phyloP scores from a whole-genome alignment of 306 rosid species.

The Comarum palustre region DNA sequence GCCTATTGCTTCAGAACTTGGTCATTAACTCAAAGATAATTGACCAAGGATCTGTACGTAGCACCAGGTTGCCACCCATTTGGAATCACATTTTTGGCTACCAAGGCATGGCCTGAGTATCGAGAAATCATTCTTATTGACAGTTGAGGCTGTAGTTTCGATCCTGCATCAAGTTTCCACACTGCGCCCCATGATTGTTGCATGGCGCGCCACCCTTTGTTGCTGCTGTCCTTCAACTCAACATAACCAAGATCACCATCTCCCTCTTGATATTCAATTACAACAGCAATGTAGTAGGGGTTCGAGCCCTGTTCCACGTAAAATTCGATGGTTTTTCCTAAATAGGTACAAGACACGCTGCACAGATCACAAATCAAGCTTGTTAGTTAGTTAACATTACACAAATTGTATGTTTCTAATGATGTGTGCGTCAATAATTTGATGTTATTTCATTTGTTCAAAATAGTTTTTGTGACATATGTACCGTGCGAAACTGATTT shows the following conservation, averaged over 20 bases:
- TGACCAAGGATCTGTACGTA: slow-evolving; percentile 40
- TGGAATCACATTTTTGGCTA: slow-evolving; percentile 42
- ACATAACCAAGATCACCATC: slow-evolving; percentile 39
- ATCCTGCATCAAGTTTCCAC: slow-evolving; percentile 46
- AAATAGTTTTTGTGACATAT: neutral
- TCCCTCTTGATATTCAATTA: slow-evolving; percentile 36
- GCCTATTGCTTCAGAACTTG: neutral
- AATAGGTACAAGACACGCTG: slow-evolving; percentile 38
- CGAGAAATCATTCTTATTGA: slow-evolving; percentile 31
- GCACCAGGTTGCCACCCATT: slow-evolving; percentile 38
- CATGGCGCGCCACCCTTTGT: slow-evolving; percentile 33
- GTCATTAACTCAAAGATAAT: slow-evolving; percentile 18
- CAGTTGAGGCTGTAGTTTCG: slow-evolving; percentile 30
- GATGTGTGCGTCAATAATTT: too few relatives aligned
- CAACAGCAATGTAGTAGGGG: slow-evolving; percentile 25
- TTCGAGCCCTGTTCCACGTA: slow-evolving; percentile 38
- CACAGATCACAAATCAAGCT: neutral
- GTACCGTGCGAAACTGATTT: slow-evolving; percentile 32
- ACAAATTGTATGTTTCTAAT: neutral
- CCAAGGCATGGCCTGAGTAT: slow-evolving; percentile 30
- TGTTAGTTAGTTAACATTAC: neutral
- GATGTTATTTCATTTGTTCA: neutral
- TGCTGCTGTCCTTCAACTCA: slow-evolving; percentile 24
- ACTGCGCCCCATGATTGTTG: slow-evolving; percentile 52
- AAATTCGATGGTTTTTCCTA: slow-evolving; percentile 32